Base-by-base conservation (phyloP, 1,284 basidiomycete species). In the Mycosarcoma mackinlayi region DNA sequence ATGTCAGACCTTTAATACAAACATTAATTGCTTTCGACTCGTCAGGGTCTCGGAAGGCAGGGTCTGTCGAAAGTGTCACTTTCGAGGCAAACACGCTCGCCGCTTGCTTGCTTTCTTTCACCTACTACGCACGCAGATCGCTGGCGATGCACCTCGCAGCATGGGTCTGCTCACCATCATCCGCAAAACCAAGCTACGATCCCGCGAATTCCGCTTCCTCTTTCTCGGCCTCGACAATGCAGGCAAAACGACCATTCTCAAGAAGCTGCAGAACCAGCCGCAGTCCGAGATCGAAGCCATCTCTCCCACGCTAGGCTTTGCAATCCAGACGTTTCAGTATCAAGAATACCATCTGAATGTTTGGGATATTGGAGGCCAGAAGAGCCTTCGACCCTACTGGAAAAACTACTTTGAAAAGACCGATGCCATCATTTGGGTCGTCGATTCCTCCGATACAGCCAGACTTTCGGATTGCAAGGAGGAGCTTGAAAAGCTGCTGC, bases 151-250 rank as follows among this genome's bases (percentile, higher is more conserved):
- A 10, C 19, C 23, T 34, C 8, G 31, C 41, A 46, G 21, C 45
- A 84, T 84, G 84, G 95, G 95, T 1, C 87, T 99, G 38, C 88
- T 98, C 49, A 95, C 95, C 5, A 94, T 98, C 83, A 98, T 99
- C 70, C 87, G 95, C 59, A 99, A 99, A 86, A 95, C 94, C 81
- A 87, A 94, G 52, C 42, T 57, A 31, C 60, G 64, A 13, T 63
- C 59, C 13, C 59, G 89, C 81, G 94, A 98, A 82, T 94, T 98
- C 89, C 89, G 96, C 35, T 88, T 98, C 53, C 87, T 99, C 39
- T 98, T 98, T 84, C 89, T 99, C 92, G 95, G 96, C n/a, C 88
- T 99, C 14, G 96, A 98, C 84, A 98, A 99, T 83, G 94, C 94
- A 1, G 96, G 96, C 49, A 98, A 99, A 86, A 98, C 96, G 3